Percentiles rank a stretch among this genome's conserved stretches.
Conservation (phyloP, 345 rosid species). For the Dipteronia sinensis region DNA sequence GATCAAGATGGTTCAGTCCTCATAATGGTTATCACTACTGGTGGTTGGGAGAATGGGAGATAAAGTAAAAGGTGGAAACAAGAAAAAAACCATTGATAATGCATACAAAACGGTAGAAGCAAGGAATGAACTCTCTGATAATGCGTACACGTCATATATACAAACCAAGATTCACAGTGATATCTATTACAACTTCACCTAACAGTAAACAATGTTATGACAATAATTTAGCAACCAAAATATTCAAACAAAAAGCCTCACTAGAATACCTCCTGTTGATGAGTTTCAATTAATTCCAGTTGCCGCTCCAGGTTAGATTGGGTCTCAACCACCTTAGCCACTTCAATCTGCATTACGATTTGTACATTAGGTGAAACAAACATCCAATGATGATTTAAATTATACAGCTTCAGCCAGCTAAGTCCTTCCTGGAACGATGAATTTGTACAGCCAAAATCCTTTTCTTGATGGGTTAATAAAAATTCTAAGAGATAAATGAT, state of each 20-base stretch:
- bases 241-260: constrained; percentile 3
- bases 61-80: neutral
- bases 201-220: neutral
- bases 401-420: neutral
- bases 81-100: neutral
- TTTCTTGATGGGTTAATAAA: neutral
- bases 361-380: constrained; percentile 10
- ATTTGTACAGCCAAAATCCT: neutral
- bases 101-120: neutral
- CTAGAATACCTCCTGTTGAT: constrained; percentile 82
- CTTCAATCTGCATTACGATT: constrained; percentile 70
- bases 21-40: neutral
- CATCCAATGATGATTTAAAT: neutral
- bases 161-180: neutral
- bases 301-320: constrained; percentile 82
- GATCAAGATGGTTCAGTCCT: constrained; percentile 6
- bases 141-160: neutral
- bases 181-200: neutral
- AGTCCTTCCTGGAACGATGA: neutral
- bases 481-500: neutral
- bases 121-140: neutral
- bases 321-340: constrained; percentile 95
- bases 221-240: constrained; percentile 3
- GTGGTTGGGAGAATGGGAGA: neutral
- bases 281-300: constrained; percentile 94